phyloP scores from a whole-genome alignment of 2,329 filamentous ascomycete species.

The Aspergillus fumigatus region DNA sequence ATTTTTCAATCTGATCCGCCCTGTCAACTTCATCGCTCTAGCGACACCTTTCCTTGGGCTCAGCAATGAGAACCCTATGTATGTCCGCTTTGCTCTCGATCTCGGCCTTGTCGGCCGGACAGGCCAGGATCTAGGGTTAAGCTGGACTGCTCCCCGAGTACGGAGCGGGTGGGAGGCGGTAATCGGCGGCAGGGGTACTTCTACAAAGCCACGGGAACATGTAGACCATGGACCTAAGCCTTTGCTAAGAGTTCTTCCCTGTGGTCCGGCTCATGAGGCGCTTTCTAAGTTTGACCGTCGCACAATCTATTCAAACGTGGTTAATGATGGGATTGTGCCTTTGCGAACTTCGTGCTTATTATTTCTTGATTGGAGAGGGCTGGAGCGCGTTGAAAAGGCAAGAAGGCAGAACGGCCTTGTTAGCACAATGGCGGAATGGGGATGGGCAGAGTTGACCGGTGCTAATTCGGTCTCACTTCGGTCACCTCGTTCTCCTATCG shows the following conservation, averaged over 20 bases:
- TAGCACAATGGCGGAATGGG: constrained; percentile 87
- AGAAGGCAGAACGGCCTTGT: constrained; percentile 86
- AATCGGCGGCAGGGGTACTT: constrained; percentile 69
- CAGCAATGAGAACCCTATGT: constrained; percentile 95
- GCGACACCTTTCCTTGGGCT: constrained; percentile 85
- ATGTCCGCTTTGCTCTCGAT: constrained; percentile 94
- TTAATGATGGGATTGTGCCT: constrained; percentile 96
- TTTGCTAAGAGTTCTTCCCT: constrained; percentile 80
- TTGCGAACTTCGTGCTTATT: constrained; percentile 91
- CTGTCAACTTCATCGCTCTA: constrained; percentile 84
- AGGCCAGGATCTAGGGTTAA: constrained; percentile 88
- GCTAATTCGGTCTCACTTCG: constrained; percentile 56
- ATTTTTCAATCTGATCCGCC: constrained; percentile 82
- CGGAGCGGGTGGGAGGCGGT: constrained; percentile 84
- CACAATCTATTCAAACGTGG: constrained; percentile 93
- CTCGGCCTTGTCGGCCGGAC: constrained; percentile 95
- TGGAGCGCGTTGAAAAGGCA: constrained; percentile 91
- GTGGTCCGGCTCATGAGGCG: constrained; percentile 82
- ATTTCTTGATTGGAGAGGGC: constrained; percentile 92
- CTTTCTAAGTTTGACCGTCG: constrained; percentile 84
- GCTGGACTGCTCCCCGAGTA: constrained; percentile 84
- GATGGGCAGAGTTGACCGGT: constrained; percentile 86
- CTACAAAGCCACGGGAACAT: constrained; percentile 49
- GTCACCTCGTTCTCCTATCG: constrained; percentile 26
- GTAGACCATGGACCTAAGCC: constrained; percentile 81